These are phyloP conservation scores for Phaseolus lunatus DNA, from an alignment of 306 rosid genomes.

Conservation along the genomic window DNA sequence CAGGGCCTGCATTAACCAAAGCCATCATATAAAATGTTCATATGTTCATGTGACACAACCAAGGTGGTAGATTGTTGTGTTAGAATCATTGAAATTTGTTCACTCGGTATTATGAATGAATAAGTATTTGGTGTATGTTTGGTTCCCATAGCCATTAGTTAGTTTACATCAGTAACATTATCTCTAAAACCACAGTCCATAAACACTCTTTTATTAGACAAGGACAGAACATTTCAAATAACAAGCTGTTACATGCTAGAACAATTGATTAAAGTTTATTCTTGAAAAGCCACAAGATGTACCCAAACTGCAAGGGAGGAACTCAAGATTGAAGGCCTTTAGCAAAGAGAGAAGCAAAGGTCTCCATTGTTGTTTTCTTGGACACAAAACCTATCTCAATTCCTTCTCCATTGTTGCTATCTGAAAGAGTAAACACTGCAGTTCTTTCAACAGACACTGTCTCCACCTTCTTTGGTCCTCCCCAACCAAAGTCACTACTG, in stretches of 20 bases:
- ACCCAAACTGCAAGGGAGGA: background rate
- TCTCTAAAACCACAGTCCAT: background rate
- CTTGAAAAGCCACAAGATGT: background rate
- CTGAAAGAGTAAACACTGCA: slow-evolving; percentile 25
- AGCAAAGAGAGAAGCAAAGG: background rate
- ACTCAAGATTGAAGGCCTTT: background rate
- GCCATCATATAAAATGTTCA: background rate
- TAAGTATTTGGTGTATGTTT: background rate
- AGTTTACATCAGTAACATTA: too few relatives aligned
- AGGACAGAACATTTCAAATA: background rate
- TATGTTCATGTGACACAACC: background rate
- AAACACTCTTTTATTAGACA: too few relatives aligned
- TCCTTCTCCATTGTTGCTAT: background rate
- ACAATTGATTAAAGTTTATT: too few relatives aligned
- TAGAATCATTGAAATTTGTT: background rate
- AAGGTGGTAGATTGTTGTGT: background rate
- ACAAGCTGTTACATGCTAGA: background rate
- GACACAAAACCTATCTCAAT: slow-evolving; percentile 51
- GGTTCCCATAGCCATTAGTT: background rate
- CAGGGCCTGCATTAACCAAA: background rate
- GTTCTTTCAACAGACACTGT: slow-evolving; percentile 48
- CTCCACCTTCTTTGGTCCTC: slow-evolving; percentile 65
- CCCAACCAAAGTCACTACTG: slow-evolving; percentile 63
- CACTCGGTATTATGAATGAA: background rate
- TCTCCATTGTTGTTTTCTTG: background rate